These are phyloP conservation scores for Ochetophila trinervis DNA, from an alignment of 306 rosid species.

Conservation along the genomic window DNA sequence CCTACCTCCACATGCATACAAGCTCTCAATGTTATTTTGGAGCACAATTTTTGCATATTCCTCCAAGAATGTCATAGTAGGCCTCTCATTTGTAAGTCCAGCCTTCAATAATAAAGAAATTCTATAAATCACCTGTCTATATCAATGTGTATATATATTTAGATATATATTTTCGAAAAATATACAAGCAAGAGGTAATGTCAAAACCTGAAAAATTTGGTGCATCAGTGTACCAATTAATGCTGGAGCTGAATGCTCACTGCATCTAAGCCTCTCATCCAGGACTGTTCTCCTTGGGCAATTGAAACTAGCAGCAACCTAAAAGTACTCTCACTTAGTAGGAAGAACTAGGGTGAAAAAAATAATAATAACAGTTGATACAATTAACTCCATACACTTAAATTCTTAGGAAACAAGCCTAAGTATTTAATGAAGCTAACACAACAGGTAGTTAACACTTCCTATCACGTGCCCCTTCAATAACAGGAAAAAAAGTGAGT, in stretches of 20 bases:
- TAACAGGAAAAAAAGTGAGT: no score
- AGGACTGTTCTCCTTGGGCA: conserved; percentile 86
- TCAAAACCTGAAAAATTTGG: conserved; percentile 82
- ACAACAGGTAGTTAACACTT: no score
- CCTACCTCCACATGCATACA: conserved; percentile 88
- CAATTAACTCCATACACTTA: no score
- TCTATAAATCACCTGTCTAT: background rate
- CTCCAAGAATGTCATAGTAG: conserved; percentile 58
- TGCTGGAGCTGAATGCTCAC: conserved; percentile 72
- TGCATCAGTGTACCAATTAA: conserved; percentile 84
- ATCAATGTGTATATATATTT: background rate
- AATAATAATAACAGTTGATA: no score
- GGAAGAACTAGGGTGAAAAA: conserved; percentile 15
- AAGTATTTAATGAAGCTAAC: no score
- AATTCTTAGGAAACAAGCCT: no score
- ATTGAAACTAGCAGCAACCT: conserved; percentile 80
- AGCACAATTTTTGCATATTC: conserved; percentile 57
- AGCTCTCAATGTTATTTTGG: conserved; percentile 64
- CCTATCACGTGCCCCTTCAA: no score
- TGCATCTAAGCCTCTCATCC: conserved; percentile 78
- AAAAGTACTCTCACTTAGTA: conserved; percentile 26
- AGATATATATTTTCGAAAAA: background rate
- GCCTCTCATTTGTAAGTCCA: conserved; percentile 62
- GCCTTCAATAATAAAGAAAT: conserved; percentile 46
- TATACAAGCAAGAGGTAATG: conserved; percentile 19